Conservation (phyloP, 768 basidiomycete genomes). For the Russula vinacea region DNA sequence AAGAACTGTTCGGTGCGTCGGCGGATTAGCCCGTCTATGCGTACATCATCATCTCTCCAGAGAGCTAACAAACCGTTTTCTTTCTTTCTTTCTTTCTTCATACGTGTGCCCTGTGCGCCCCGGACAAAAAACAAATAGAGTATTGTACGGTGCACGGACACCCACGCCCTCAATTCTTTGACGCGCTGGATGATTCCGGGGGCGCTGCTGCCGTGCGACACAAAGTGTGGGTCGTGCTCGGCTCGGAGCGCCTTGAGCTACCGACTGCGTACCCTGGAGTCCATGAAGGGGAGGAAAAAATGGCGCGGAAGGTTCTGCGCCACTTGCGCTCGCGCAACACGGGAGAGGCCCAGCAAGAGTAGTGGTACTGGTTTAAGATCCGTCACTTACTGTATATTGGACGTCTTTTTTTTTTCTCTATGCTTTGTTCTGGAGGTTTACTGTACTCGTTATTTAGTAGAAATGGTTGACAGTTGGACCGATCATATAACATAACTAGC, state of each 20-base stretch:
- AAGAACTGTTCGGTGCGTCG: constrained; percentile 17
- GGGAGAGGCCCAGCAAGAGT: neutral
- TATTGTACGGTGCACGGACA: constrained; percentile 9
- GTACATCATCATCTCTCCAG: neutral
- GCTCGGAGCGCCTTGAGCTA: constrained; percentile 30
- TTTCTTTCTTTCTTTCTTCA: neutral
- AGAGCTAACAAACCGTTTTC: neutral
- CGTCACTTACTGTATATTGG: too few relatives aligned
- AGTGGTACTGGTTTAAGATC: neutral
- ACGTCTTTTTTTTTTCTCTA: too few relatives aligned
- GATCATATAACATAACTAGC: too few relatives aligned
- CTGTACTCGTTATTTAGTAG: too few relatives aligned
- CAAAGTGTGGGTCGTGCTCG: constrained; percentile 31
- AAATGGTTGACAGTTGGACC: too few relatives aligned
- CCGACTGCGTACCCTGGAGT: constrained; percentile 19
- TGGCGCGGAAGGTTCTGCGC: constrained; percentile 30
- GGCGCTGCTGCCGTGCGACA: neutral
- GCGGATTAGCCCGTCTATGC: neutral
- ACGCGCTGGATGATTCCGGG: neutral
- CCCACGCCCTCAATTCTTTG: constrained; percentile 10
- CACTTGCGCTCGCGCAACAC: constrained; percentile 23
- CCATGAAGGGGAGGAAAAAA: constrained; percentile 30
- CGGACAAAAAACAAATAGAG: neutral
- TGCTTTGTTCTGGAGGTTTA: too few relatives aligned
- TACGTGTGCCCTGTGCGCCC: neutral